Evolutionary conservation across 306 rosid genomes (phyloP), one percentile per base, ranked within the genome.

Genomic region (Sicyos edulis): DNA sequence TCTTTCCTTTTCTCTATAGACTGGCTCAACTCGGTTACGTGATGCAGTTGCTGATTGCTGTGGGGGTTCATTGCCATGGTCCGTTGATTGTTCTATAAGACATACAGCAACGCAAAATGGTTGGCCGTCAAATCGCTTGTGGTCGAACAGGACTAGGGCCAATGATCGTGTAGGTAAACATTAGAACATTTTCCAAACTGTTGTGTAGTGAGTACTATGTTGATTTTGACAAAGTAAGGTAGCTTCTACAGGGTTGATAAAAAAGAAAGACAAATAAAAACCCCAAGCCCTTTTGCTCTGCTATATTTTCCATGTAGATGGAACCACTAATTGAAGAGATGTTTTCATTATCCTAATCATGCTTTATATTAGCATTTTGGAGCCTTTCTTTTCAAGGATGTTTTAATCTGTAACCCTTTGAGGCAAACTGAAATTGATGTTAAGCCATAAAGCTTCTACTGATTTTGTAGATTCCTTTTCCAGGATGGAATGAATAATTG

Each of bases 301-400:
- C 72, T 45, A 67, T 45, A 65, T 65, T 19, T 65, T 65, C 53
- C 71, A 65, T n/a, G 34, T 44, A 67, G 55, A 66, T 66, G 70
- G 16, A 64, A 64, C 49, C 53, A 16, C 53, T 64, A 64, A 64
- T 64, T 45, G 29, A 64, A 16, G 13, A 16, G 49, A 10, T 40
- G 19, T 19, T 66, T 66, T 45, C 15, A 37, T 42, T 44, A 17
- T 40, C 52, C 37, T 44, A 65, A 64, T 64, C 63, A 21, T 4
- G 63, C 63, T 20, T 56, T 21, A 22, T 22, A 57, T 57, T 9
- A 58, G 24, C 64, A 58, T 24, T 26, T 57, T 57, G 12, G 40
- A 57, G 54, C 19, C 54, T 51, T n/a, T n/a, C 3, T 51, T 51
- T 51, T 15, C 19, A 51, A 14, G 54, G 19, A 51, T n/a, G 54